A percentile compares a stretch with the other conserved stretches of the same genome.
Evolutionary conservation across 2,329 filamentous ascomycete species (phyloP).

Genomic region (Ceratocystis eucalypticola): DNA sequence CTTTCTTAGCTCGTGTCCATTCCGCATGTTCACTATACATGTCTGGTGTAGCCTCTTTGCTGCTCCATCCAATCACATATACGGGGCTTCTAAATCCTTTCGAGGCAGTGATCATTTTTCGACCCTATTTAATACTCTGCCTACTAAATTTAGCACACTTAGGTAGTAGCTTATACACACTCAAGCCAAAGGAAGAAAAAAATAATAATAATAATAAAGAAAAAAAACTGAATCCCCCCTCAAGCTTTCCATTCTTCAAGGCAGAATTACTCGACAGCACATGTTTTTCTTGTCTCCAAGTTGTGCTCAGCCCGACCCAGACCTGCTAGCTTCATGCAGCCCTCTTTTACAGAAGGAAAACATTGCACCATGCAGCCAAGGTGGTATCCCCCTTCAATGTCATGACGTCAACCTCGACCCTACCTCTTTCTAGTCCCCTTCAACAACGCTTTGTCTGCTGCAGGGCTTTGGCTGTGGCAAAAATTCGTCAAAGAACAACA

Average conservation of each 20-base stretch:
- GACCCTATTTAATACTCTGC: background rate
- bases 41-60: background rate
- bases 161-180: too few relatives aligned
- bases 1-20: background rate
- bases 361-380: background rate
- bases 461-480: background rate
- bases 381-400: background rate
- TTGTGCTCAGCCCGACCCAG: background rate
- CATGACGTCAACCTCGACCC: constrained; percentile 2
- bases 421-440: background rate
- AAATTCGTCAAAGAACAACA: background rate
- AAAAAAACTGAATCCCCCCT: too few relatives aligned
- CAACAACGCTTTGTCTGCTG: constrained; percentile 2
- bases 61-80: background rate
- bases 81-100: background rate
- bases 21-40: background rate
- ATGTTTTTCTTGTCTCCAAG: background rate
- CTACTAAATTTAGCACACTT: constrained; percentile 1
- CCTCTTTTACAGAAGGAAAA: background rate
- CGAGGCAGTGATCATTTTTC: background rate
- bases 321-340: background rate
- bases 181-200: too few relatives aligned
- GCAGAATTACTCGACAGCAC: background rate
- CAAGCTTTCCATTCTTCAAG: background rate
- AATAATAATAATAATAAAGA: too few relatives aligned